phyloP scores from a whole-genome alignment of 495 filamentous ascomycete genomes.

The Penicillium soppii region DNA sequence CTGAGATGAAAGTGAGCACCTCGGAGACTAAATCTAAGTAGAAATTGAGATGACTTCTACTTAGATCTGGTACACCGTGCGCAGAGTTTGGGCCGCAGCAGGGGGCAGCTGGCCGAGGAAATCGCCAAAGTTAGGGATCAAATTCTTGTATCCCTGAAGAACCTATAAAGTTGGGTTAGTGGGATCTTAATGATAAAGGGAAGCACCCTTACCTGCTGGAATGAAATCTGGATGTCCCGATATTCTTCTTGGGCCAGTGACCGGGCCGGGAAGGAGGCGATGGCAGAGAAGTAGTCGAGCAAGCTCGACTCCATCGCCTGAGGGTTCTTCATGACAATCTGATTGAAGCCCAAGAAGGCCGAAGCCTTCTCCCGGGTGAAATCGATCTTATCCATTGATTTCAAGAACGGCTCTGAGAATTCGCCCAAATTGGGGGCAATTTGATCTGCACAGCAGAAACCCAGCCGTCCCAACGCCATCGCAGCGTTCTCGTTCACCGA shows the following conservation, averaged over 20 bases:
- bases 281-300: slow-evolving; percentile 79
- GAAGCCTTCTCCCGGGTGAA: slow-evolving; percentile 93
- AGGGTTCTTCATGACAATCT: slow-evolving; percentile 82
- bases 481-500: slow-evolving; percentile 94
- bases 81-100: slow-evolving; percentile 57
- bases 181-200: too few species aligned
- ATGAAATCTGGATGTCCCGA: slow-evolving; percentile 50
- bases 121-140: slow-evolving; percentile 82
- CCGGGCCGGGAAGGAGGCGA: slow-evolving; percentile 69
- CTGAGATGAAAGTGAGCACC: background rate
- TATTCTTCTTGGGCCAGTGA: slow-evolving; percentile 51
- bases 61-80: slow-evolving; percentile 46
- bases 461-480: slow-evolving; percentile 86
- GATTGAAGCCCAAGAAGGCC: slow-evolving; percentile 85
- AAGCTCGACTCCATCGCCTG: slow-evolving; percentile 87
- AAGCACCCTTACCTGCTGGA: slow-evolving; percentile 45
- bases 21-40: background rate
- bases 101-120: slow-evolving; percentile 70
- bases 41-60: background rate
- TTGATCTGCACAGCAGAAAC: slow-evolving; percentile 72
- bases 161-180: slow-evolving; percentile 50
- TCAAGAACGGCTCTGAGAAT: slow-evolving; percentile 79
- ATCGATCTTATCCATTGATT: slow-evolving; percentile 77
- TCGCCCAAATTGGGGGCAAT: slow-evolving; percentile 78
- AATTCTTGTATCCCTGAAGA: slow-evolving; percentile 74